phyloP scores from a whole-genome alignment of 371 early-diverging fungal species.

The Mucor sp. region DNA sequence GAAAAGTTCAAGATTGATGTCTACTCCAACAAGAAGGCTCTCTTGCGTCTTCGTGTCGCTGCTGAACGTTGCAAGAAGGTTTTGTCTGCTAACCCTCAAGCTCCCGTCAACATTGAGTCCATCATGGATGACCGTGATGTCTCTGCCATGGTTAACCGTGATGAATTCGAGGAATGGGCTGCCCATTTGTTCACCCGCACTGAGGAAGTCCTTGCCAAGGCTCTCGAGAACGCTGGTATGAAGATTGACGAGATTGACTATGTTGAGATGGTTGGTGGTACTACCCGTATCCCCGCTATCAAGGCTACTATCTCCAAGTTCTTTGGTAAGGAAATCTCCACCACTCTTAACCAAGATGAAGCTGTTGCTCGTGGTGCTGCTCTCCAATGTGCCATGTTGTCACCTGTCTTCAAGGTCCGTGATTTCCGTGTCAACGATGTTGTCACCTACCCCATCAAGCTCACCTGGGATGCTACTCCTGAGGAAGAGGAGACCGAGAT shows the following conservation, averaged over 20 bases:
- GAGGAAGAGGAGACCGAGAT: slow-evolving; percentile 77
- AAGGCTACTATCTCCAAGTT: slow-evolving; percentile 85
- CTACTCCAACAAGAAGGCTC: slow-evolving; percentile 85
- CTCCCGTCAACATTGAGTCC: slow-evolving; percentile 92
- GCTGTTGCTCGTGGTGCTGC: slow-evolving; percentile 96
- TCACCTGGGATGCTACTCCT: slow-evolving; percentile 72
- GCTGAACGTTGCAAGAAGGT: slow-evolving; percentile 97
- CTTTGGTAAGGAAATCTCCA: slow-evolving; percentile 85
- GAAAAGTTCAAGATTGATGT: slow-evolving; percentile 96
- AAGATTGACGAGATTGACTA: slow-evolving; percentile 84
- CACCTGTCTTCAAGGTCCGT: slow-evolving; percentile 97
- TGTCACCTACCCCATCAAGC: slow-evolving; percentile 64
- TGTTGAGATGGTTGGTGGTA: slow-evolving; percentile 94
- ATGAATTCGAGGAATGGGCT: slow-evolving; percentile 86
- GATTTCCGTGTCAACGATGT: slow-evolving; percentile 93
- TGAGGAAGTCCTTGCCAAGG: slow-evolving; percentile 72
- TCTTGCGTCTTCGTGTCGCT: slow-evolving; percentile 88
- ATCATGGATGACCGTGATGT: slow-evolving; percentile 95
- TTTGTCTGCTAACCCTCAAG: slow-evolving; percentile 89
- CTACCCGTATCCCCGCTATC: slow-evolving; percentile 92
- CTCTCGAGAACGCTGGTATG: slow-evolving; percentile 80
- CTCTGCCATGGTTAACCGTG: slow-evolving; percentile 75
- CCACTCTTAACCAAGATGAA: slow-evolving; percentile 97
- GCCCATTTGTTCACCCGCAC: slow-evolving; percentile 76
- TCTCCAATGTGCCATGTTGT: slow-evolving; percentile 95